Evolutionary conservation across 2,329 filamentous ascomycete genomes (phyloP).

Genomic region (Ophiostoma sp.): DNA sequence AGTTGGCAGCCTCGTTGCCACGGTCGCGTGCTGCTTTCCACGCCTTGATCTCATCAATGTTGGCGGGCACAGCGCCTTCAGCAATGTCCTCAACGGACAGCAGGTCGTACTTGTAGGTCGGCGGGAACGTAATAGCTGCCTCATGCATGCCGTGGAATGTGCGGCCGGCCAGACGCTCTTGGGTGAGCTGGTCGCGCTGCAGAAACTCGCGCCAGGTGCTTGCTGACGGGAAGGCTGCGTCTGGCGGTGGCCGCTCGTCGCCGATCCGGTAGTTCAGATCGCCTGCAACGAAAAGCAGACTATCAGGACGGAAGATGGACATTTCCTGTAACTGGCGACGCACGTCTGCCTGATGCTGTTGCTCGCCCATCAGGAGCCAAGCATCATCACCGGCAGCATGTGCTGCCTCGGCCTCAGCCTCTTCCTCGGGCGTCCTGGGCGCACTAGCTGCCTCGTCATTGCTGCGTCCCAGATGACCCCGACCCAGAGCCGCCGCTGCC

Average conservation of each 20-base stretch:
- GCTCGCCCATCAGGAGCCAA: slow-evolving; percentile 31
- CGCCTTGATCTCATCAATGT: slow-evolving; percentile 30
- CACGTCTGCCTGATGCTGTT: slow-evolving; percentile 26
- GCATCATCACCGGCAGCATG: slow-evolving; percentile 32
- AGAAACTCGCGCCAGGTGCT: slow-evolving; percentile 65
- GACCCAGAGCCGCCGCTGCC: slow-evolving; percentile 12
- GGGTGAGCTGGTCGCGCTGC: slow-evolving; percentile 69
- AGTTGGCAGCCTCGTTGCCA: background rate
- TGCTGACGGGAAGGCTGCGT: slow-evolving; percentile 58
- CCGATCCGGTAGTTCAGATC: slow-evolving; percentile 94
- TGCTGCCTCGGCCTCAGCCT: slow-evolving; percentile 34
- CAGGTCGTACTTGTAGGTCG: slow-evolving; percentile 84
- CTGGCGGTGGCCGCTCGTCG: slow-evolving; percentile 54
- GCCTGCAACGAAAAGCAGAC: slow-evolving; percentile 79
- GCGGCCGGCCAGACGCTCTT: slow-evolving; percentile 62
- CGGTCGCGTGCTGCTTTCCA: slow-evolving; percentile 22
- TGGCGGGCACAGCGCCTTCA: slow-evolving; percentile 32
- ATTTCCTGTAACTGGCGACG: slow-evolving; percentile 44
- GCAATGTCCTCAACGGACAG: slow-evolving; percentile 31
- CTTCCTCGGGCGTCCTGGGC: slow-evolving; percentile 32
- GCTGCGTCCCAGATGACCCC: slow-evolving; percentile 22
- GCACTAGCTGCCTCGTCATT: slow-evolving; percentile 28
- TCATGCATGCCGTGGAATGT: slow-evolving; percentile 77
- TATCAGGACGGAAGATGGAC: slow-evolving; percentile 68
- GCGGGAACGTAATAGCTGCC: slow-evolving; percentile 69